These are phyloP conservation scores for Paraglomus brasilianum DNA, from an alignment of 192 early-diverging fungal genomes.

Conservation along the genomic window DNA sequence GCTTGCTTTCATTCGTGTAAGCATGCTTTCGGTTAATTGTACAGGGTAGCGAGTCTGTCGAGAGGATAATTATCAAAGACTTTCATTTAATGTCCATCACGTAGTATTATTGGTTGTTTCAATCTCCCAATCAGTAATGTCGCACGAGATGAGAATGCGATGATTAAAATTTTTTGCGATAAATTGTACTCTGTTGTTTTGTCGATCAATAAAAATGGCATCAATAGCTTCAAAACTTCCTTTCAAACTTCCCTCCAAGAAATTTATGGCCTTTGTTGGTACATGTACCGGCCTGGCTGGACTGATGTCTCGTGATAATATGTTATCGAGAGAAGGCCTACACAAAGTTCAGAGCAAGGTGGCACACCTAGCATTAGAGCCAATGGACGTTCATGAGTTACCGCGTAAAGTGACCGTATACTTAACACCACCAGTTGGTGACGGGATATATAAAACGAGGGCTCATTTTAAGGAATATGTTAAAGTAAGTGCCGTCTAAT, in stretches of 20 bases:
- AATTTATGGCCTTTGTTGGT: conserved; percentile 42
- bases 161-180: too few species aligned
- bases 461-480: conserved; percentile 44
- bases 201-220: too few species aligned
- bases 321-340: conserved; percentile 38
- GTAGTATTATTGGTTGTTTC: too few species aligned
- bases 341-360: conserved; percentile 39
- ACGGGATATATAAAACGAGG: conserved; percentile 46
- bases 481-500: conserved; percentile 31
- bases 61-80: too few species aligned
- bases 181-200: too few species aligned
- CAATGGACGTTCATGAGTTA: conserved; percentile 41
- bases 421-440: conserved; percentile 40
- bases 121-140: too few species aligned
- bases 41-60: too few species aligned
- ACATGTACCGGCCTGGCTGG: conserved; percentile 33
- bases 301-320: conserved; percentile 40
- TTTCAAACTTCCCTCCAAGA: conserved; percentile 39
- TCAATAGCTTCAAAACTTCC: too few species aligned
- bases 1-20: too few species aligned
- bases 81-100: too few species aligned
- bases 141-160: too few species aligned
- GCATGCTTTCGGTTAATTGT: too few species aligned
- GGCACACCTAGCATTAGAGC: conserved; percentile 37
- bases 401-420: conserved; percentile 46